A percentile compares a stretch with the other conserved stretches of the same genome.
Evolutionary conservation across 2,329 filamentous ascomycete species (phyloP).

Genomic region (Fusarium compactum): DNA sequence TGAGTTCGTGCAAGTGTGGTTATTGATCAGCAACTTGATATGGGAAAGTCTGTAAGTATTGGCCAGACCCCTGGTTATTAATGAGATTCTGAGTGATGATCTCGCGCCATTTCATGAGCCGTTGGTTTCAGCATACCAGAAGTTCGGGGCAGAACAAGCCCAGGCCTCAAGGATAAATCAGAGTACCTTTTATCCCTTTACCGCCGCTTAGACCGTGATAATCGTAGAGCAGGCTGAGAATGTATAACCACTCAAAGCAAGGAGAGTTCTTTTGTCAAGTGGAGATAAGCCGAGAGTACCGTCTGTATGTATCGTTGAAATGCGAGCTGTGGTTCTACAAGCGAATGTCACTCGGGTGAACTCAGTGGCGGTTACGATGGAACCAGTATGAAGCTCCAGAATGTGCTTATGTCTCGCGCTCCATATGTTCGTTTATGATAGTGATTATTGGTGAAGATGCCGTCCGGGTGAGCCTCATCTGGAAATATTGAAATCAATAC

Average conservation of each 20-base stretch:
- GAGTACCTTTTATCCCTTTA: constrained; percentile 1
- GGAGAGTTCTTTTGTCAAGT: background rate
- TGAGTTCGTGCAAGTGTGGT: background rate
- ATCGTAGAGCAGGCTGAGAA: background rate
- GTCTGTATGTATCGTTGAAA: background rate
- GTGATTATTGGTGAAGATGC: constrained; percentile 4
- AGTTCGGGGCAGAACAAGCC: constrained; percentile 5
- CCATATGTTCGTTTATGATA: constrained; percentile 4
- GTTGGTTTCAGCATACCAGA: constrained; percentile 8
- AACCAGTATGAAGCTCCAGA: constrained; percentile 3
- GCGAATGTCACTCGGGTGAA: constrained; percentile 10
- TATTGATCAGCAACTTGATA: background rate
- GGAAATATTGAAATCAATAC: background rate
- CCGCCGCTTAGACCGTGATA: constrained; percentile 3
- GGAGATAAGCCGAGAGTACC: constrained; percentile 7
- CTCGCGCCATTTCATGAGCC: constrained; percentile 5
- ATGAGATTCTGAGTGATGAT: constrained; percentile 21
- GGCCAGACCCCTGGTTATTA: background rate
- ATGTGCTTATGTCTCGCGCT: background rate
- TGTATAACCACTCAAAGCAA: background rate
- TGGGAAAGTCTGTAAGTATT: background rate
- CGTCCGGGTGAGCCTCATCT: background rate
- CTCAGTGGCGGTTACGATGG: constrained; percentile 2
- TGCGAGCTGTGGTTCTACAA: background rate
- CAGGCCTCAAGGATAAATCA: background rate